Percentiles rank a stretch among this genome's conserved stretches.
Evolutionary conservation across 164 flowering plant genomes (phyloP).

Genomic region (Liriodendron chinense): DNA sequence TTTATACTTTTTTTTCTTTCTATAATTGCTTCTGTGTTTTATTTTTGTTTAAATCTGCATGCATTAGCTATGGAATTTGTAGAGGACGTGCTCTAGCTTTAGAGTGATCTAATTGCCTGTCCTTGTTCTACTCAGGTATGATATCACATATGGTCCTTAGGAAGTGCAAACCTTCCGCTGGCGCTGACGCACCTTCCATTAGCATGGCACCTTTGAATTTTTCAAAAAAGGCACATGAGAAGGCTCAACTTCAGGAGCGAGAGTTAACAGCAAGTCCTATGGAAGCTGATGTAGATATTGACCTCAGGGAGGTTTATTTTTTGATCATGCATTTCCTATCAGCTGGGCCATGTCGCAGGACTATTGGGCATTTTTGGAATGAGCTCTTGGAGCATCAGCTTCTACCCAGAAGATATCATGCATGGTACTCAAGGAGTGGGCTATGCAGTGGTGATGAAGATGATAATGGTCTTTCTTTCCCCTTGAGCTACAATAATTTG

Average conservation of each 20-base stretch:
- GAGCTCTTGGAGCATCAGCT: slow-evolving; percentile 93
- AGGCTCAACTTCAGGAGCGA: slow-evolving; percentile 40
- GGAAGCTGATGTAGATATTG: slow-evolving; percentile 71
- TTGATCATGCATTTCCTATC: slow-evolving; percentile 62
- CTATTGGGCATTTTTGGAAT: slow-evolving; percentile 63
- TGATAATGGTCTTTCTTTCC: slow-evolving; percentile 79
- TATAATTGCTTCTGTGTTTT: background rate
- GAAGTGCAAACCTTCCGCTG: slow-evolving; percentile 35
- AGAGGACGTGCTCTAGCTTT: background rate
- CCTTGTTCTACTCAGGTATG: slow-evolving; percentile 21
- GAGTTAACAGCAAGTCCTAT: slow-evolving; percentile 25
- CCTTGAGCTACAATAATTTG: slow-evolving; percentile 64
- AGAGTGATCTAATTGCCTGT: background rate
- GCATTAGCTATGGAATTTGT: background rate
- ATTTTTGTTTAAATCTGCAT: background rate
- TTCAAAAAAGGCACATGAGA: slow-evolving; percentile 33
- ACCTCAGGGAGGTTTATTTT: slow-evolving; percentile 85
- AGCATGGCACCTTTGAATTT: slow-evolving; percentile 30
- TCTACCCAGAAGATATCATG: slow-evolving; percentile 97
- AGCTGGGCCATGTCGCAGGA: slow-evolving; percentile 83
- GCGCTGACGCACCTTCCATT: slow-evolving; percentile 30
- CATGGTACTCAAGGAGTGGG: slow-evolving; percentile 89
- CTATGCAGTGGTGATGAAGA: slow-evolving; percentile 49
- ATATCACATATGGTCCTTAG: slow-evolving; percentile 36
- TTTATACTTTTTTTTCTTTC: background rate